phyloP scores from a whole-genome alignment of 2,329 filamentous ascomycete species.

The Cucurbitaria berberidis region DNA sequence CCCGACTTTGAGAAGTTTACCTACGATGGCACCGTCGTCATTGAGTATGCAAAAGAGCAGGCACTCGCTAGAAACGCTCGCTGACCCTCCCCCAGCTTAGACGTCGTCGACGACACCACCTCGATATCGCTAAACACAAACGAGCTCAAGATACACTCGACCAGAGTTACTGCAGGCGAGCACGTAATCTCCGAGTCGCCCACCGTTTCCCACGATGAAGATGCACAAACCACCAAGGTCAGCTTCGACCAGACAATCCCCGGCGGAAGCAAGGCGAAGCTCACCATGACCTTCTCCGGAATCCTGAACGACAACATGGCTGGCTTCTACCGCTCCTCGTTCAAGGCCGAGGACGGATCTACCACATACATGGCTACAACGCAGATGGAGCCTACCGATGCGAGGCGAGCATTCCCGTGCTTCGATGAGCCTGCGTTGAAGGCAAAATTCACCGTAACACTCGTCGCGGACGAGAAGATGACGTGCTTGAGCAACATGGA shows the following conservation, averaged over 20 bases:
- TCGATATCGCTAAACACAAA: slow-evolving; percentile 87
- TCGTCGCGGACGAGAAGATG: slow-evolving; percentile 87
- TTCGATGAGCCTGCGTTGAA: slow-evolving; percentile 96
- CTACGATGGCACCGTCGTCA: slow-evolving; percentile 82
- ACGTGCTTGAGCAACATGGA: slow-evolving; percentile 98
- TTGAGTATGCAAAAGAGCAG: slow-evolving; percentile 64
- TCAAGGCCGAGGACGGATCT: slow-evolving; percentile 80
- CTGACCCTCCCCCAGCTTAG: slow-evolving; percentile 60
- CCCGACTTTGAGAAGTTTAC: slow-evolving; percentile 87
- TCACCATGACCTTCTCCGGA: slow-evolving; percentile 80
- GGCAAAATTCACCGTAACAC: slow-evolving; percentile 87
- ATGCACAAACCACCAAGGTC: slow-evolving; percentile 81
- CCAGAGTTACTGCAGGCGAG: slow-evolving; percentile 69
- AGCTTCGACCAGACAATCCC: slow-evolving; percentile 75
- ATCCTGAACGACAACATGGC: slow-evolving; percentile 93
- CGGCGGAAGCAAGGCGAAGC: slow-evolving; percentile 76
- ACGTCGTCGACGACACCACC: slow-evolving; percentile 82
- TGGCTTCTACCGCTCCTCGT: slow-evolving; percentile 95
- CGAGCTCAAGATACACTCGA: slow-evolving; percentile 81
- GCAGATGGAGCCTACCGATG: slow-evolving; percentile 97
- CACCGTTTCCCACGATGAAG: slow-evolving; percentile 74
- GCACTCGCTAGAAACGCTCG: not conserved
- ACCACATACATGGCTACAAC: slow-evolving; percentile 85
- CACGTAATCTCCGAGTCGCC: slow-evolving; percentile 66
- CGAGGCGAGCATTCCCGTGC: slow-evolving; percentile 89